These are phyloP conservation scores for Hemisphaericaspora subhashii DNA, from an alignment of 1,139 yeast species.

Conservation along the genomic window DNA sequence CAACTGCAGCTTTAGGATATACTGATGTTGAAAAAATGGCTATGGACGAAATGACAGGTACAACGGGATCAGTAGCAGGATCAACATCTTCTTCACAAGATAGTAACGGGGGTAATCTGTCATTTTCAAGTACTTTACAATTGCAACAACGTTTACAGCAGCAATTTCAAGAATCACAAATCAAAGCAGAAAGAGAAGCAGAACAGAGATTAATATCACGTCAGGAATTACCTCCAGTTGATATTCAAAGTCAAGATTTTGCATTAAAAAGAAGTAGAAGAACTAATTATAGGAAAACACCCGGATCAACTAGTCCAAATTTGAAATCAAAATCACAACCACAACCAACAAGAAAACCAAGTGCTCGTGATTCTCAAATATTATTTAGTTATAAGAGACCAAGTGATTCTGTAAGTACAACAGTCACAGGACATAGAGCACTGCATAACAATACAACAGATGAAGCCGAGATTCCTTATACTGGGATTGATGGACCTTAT, in stretches of 20 bases:
- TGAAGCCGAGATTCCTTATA: slow-evolving; percentile 3
- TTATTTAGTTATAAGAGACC: slow-evolving; percentile 32
- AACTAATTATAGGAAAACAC: slow-evolving; percentile 39
- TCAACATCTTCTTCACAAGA: neutral
- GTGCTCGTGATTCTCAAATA: slow-evolving; percentile 30
- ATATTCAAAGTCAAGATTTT: slow-evolving; percentile 14
- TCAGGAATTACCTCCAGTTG: slow-evolving; percentile 2
- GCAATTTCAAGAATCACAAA: slow-evolving; percentile 15
- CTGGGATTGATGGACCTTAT: slow-evolving; percentile 7
- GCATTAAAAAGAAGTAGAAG: slow-evolving; percentile 43
- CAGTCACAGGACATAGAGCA: slow-evolving; percentile 5
- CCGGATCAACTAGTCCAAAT: slow-evolving; percentile 4
- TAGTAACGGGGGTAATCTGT: slow-evolving; percentile 5
- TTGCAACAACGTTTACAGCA: slow-evolving; percentile 19
- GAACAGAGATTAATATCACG: slow-evolving; percentile 3
- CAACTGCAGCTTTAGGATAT: slow-evolving; percentile 58
- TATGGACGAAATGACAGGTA: slow-evolving; percentile 32
- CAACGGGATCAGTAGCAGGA: neutral
- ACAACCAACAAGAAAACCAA: slow-evolving; percentile 11
- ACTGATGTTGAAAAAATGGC: slow-evolving; percentile 53
- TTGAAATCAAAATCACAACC: neutral
- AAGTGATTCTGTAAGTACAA: slow-evolving; percentile 6
- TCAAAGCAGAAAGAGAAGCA: slow-evolving; percentile 12
- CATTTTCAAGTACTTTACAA: slow-evolving; percentile 13
- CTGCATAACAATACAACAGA: slow-evolving; percentile 3